These are phyloP conservation scores for Hypoxylon lienhwacheense DNA, from an alignment of 495 filamentous ascomycete species.

Conservation along the genomic window DNA sequence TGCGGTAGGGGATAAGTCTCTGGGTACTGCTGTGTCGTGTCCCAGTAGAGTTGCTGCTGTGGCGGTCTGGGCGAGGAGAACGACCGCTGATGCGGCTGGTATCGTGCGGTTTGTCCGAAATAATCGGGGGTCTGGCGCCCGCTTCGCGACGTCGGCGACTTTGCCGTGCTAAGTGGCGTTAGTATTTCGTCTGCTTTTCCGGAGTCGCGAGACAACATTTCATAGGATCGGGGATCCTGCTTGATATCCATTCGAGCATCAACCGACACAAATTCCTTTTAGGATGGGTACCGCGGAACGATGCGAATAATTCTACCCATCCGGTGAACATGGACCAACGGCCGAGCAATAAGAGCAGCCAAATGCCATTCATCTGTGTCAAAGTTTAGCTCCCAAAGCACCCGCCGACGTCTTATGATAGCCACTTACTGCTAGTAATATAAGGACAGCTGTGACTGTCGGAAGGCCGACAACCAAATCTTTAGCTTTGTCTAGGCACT, in stretches of 20 bases:
- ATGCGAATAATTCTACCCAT: slow-evolving; percentile 70
- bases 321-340: slow-evolving; percentile 80
- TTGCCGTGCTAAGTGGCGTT: slow-evolving; percentile 49
- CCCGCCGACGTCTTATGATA: neutral
- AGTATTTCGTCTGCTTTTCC: slow-evolving; percentile 50
- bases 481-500: slow-evolving; percentile 62
- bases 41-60: slow-evolving; percentile 43
- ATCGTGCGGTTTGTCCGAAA: slow-evolving; percentile 50
- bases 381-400: slow-evolving; percentile 20
- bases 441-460: slow-evolving; percentile 78
- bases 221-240: slow-evolving; percentile 70
- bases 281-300: slow-evolving; percentile 43
- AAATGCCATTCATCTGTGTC: slow-evolving; percentile 74
- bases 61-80: slow-evolving; percentile 52
- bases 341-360: slow-evolving; percentile 77
- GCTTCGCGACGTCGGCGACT: slow-evolving; percentile 39
- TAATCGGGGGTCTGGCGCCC: slow-evolving; percentile 53
- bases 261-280: slow-evolving; percentile 81
- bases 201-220: slow-evolving; percentile 70
- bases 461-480: slow-evolving; percentile 66
- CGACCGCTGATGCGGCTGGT: slow-evolving; percentile 50
- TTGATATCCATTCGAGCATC: slow-evolving; percentile 70
- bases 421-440: slow-evolving; percentile 72
- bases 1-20: slow-evolving; percentile 26
- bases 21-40: slow-evolving; percentile 42